Conservation (phyloP, 2,329 filamentous ascomycete species). For the Tolypocladium album region DNA sequence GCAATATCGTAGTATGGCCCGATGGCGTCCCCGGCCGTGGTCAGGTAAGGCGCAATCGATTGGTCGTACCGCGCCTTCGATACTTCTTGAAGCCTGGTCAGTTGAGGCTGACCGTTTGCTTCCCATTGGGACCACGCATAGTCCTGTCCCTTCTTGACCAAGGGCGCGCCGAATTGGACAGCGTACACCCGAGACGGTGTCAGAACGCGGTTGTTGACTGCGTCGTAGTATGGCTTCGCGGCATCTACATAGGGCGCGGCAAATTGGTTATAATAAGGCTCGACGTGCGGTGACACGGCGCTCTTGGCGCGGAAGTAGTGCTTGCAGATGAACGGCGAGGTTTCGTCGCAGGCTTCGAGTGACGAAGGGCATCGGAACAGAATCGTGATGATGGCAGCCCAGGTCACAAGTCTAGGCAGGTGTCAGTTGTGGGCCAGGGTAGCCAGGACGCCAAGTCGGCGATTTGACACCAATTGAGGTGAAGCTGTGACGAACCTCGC, state of each 20-base stretch:
- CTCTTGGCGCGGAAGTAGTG: conserved; percentile 63
- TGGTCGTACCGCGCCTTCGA: conserved; percentile 58
- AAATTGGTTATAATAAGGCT: conserved; percentile 79
- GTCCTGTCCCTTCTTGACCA: conserved; percentile 55
- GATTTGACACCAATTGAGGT: neutral
- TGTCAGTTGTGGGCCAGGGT: neutral
- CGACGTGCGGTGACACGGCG: conserved; percentile 58
- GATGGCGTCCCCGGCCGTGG: conserved; percentile 43
- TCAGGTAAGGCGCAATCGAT: conserved; percentile 62
- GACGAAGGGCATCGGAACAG: conserved; percentile 73
- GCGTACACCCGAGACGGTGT: conserved; percentile 57
- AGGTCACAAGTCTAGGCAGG: conserved; percentile 57
- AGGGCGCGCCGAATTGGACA: conserved; percentile 65
- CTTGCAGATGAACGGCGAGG: conserved; percentile 70
- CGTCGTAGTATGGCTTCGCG: conserved; percentile 64
- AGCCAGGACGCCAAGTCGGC: neutral
- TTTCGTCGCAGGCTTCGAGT: conserved; percentile 53
- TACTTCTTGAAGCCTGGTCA: conserved; percentile 52
- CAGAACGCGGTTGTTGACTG: conserved; percentile 52
- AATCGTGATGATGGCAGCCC: conserved; percentile 75
- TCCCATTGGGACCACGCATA: conserved; percentile 67
- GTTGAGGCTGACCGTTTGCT: conserved; percentile 62
- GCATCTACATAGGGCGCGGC: conserved; percentile 72
- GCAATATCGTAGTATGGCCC: conserved; percentile 65
- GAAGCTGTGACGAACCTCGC: conserved; percentile 37